A percentile compares a stretch with the other conserved stretches of the same genome.
Evolutionary conservation across 2,329 filamentous ascomycete genomes (phyloP).

Genomic region (Botrytis sinoallii): DNA sequence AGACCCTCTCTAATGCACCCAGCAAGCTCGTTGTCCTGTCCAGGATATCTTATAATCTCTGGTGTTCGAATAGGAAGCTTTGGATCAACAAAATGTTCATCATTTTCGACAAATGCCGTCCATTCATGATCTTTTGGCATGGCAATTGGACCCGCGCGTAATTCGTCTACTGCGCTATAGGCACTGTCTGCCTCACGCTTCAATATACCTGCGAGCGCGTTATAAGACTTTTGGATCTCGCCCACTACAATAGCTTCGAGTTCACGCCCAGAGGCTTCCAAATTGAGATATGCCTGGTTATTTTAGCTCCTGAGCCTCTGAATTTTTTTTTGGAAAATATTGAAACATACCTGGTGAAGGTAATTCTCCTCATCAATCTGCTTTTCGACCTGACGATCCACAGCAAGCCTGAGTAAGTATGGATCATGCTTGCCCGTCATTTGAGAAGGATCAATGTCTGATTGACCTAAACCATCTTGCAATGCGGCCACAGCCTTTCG

Average conservation of each 20-base stretch:
- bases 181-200: slow-evolving; percentile 86
- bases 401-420: slow-evolving; percentile 78
- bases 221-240: slow-evolving; percentile 97
- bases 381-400: slow-evolving; percentile 85
- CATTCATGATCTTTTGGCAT: slow-evolving; percentile 95
- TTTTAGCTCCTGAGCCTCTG: slow-evolving; percentile 28
- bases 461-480: slow-evolving; percentile 77
- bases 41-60: slow-evolving; percentile 86
- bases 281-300: slow-evolving; percentile 79
- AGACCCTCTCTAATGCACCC: slow-evolving; percentile 86
- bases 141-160: slow-evolving; percentile 80
- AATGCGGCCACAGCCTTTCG: slow-evolving; percentile 73
- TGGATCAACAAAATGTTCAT: slow-evolving; percentile 85
- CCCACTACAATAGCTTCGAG: slow-evolving; percentile 94
- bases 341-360: slow-evolving; percentile 69
- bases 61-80: slow-evolving; percentile 72
- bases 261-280: slow-evolving; percentile 91
- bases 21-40: slow-evolving; percentile 75
- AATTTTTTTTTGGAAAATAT: neutral
- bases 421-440: slow-evolving; percentile 88
- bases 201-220: slow-evolving; percentile 84
- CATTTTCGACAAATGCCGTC: slow-evolving; percentile 71
- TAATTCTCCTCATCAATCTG: slow-evolving; percentile 98
- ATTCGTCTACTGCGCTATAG: slow-evolving; percentile 72
- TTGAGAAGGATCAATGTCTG: slow-evolving; percentile 71